Evolutionary conservation across 2,329 filamentous ascomycete species (phyloP).

Genomic region (Pseudogymnoascus sp.): DNA sequence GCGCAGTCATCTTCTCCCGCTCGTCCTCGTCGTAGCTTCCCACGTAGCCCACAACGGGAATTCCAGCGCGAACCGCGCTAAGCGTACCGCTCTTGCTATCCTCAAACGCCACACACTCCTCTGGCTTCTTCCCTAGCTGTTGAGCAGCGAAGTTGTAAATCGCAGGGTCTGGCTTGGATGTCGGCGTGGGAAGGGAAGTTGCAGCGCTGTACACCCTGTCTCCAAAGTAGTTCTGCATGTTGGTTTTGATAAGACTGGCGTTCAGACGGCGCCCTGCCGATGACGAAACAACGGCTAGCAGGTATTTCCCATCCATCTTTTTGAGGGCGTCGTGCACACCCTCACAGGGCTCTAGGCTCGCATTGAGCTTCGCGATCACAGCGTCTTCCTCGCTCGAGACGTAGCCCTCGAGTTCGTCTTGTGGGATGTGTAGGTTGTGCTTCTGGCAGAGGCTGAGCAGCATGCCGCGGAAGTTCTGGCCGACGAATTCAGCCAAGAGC

Average conservation of each 20-base stretch:
- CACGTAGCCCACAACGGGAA: conserved; percentile 77
- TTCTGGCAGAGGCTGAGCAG: conserved; percentile 66
- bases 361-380: conserved; percentile 71
- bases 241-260: conserved; percentile 71
- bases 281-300: conserved; percentile 71
- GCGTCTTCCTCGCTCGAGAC: conserved; percentile 71
- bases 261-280: conserved; percentile 70
- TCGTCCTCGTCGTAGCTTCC: conserved; percentile 58
- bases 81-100: conserved; percentile 81
- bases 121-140: conserved; percentile 59
- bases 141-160: conserved; percentile 76
- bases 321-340: conserved; percentile 62
- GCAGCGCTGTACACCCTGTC: conserved; percentile 75
- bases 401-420: conserved; percentile 63
- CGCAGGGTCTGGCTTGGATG: conserved; percentile 82
- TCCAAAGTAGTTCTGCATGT: conserved; percentile 73
- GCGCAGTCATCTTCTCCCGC: conserved; percentile 55
- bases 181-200: conserved; percentile 67
- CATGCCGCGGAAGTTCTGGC: conserved; percentile 93
- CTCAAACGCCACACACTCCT: conserved; percentile 73
- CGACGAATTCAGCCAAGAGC: conserved; percentile 80
- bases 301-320: conserved; percentile 58
- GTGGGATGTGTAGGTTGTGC: conserved; percentile 61
- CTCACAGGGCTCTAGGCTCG: conserved; percentile 56
- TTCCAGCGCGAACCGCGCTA: conserved; percentile 67